Evolutionary conservation across 495 filamentous ascomycete species (phyloP).

Genomic region (Penicillium roqueforti): DNA sequence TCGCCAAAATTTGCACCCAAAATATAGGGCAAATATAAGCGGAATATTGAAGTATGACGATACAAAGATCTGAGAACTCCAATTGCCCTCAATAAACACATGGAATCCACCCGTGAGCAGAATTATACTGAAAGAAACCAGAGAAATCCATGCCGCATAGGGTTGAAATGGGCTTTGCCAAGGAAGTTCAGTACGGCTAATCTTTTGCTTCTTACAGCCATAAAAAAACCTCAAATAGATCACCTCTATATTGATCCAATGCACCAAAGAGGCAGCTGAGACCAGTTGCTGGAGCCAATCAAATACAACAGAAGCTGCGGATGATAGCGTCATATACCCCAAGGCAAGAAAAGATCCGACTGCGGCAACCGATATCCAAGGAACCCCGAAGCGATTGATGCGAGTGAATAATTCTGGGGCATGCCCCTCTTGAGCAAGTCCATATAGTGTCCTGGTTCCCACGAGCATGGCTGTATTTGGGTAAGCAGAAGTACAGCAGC

Average conservation of each 20-base stretch:
- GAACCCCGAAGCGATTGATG: constrained; percentile 55
- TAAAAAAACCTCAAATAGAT: constrained; percentile 51
- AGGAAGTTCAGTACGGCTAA: constrained; percentile 36
- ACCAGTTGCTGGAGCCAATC: constrained; percentile 51
- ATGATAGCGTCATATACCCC: constrained; percentile 49
- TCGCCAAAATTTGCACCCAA: constrained; percentile 47
- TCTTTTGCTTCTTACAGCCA: constrained; percentile 40
- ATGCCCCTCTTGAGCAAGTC: constrained; percentile 33
- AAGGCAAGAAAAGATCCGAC: constrained; percentile 40
- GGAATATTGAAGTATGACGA: constrained; percentile 41
- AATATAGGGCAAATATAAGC: constrained; percentile 44
- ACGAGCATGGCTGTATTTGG: constrained; percentile 22
- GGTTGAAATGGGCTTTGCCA: constrained; percentile 46
- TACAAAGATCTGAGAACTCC: constrained; percentile 16
- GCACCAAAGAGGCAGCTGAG: constrained; percentile 44
- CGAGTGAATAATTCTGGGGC: constrained; percentile 39
- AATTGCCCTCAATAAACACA: constrained; percentile 46
- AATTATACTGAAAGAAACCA: constrained; percentile 44
- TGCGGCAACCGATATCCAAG: constrained; percentile 44
- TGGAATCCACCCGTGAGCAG: constrained; percentile 6
- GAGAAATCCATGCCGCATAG: constrained; percentile 38
- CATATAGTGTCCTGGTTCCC: constrained; percentile 37
- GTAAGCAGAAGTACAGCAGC: background rate
- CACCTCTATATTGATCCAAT: constrained; percentile 49
- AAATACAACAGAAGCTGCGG: constrained; percentile 49